Evolutionary conservation across 495 filamentous ascomycete species (phyloP).

Genomic region (Halenospora varia): DNA sequence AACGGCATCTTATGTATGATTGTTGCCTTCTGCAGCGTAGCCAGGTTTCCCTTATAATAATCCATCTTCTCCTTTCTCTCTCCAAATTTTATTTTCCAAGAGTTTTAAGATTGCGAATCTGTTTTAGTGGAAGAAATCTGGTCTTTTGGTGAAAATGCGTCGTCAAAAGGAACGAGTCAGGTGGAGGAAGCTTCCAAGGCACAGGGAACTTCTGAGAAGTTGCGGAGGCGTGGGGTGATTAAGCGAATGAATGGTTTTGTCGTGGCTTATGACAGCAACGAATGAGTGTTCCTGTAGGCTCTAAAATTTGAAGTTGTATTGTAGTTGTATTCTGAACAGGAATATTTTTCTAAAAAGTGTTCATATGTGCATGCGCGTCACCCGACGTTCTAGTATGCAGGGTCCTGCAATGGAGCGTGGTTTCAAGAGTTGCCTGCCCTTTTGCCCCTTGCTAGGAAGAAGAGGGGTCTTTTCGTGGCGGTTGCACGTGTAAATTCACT

Average conservation of each 20-base stretch:
- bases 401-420: neutral
- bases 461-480: neutral
- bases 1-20: neutral
- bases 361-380: neutral
- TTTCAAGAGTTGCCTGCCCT: neutral
- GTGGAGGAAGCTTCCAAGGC: too few species aligned
- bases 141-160: neutral
- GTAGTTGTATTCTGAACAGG: too few species aligned
- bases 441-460: neutral
- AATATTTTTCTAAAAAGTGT: neutral
- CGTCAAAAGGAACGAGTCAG: too few species aligned
- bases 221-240: too few species aligned
- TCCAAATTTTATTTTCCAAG: neutral
- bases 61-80: neutral
- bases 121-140: neutral
- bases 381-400: neutral
- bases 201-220: too few species aligned
- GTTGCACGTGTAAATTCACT: neutral
- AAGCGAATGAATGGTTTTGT: too few species aligned
- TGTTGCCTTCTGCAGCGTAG: neutral
- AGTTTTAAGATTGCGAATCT: neutral
- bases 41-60: slow-evolving; percentile 4
- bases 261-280: too few species aligned
- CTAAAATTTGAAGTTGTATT: too few species aligned
- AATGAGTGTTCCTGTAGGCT: too few species aligned